Base-by-base conservation (phyloP, 192 early-diverging fungal genomes). In the Backusella westeae region DNA sequence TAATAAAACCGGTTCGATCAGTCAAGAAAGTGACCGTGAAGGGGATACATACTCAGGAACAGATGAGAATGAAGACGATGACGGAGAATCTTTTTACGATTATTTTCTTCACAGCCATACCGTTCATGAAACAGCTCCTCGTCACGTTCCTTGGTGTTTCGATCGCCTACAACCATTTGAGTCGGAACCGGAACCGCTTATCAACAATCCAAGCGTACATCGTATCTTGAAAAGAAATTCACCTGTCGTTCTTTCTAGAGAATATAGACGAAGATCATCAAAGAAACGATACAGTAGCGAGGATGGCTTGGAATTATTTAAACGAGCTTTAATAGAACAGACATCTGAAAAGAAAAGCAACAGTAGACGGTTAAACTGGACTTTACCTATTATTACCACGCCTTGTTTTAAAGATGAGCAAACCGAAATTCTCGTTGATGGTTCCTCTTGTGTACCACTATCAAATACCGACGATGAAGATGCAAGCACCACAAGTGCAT, bases 111-210 rank as follows among this genome's bases (percentile, higher is more conserved):
- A 77, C 67, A 67, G 53, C 49, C 67, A 59, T 34, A 67, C 15
- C 26, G 73, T 80, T 19, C 81, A 73, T 85, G 79, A 78, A 84
- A 68, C 77, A 69, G 72, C 63, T 38, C 77, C 80, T 75, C 69
- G 65, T 41, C 77, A 74, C 67, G 77, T 71, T 78, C 80, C 75
- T 67, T 77, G 82, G 34, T 88, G 87, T 71, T 87, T 87, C 75
- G 82, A 85, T 44, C 80, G 81, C 14, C 73, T 89, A 12, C 82
- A 86, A 36, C 80, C 83, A 12, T 80, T 89, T 26, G 88, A 89
- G 39, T 78, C 83, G 69, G 86, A 87, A 23, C 75, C 78, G 1
- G 86, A 86, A 68, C 86, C 84, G 23, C 77, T 89, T 8, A 41
- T 86, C 32, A 79, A 86, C 70, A 82, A 87, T 39, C 73, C 69